Base-by-base conservation (phyloP, 345 rosid species). In the Citrus trifoliata region DNA sequence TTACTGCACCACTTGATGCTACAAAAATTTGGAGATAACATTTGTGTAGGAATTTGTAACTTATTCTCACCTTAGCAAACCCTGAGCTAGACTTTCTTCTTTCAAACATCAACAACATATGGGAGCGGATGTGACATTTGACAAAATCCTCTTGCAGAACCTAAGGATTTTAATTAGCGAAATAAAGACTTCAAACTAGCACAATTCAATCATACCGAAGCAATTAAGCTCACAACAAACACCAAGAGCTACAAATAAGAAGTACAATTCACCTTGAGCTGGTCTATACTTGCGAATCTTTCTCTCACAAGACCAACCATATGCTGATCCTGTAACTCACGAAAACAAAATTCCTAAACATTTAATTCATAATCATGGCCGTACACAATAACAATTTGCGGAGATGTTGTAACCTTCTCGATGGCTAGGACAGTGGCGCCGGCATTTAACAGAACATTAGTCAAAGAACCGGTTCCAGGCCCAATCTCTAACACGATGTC, bases 391-490 rank as follows among this genome's bases (percentile, higher is more conserved):
- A 40, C 40, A 30, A 83, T 25, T 73, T 13, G 68, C 35, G 25
- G 9, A 19, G 58, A 25, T 60, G 35, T 2, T 30, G 37, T 48
- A 10, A 89, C 98, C 93, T 95, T 95, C 25, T 95, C 98, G 53
- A 93, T 88, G 22, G 92, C 96, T 68, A 95, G 91, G 69, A 95
- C 92, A 0, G 88, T 86, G 78, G 97, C 95, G 42, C 96, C 97
- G 16, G 81, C 80, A 72, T 83, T 79, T 75, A 95, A 28, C 70
- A 93, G 96, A 33, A 88, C 90, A 78, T 91, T 88, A 74, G 99
- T 93, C 66, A 95, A 87, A 71, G 98, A 95, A 68, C 99, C 99
- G 27, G 98, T 93, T 58, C 98, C 99, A 1, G 98, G 96, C 51
- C 99, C 99, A 77, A 95, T 93, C 87, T 93, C 99, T 76, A 95